Evolutionary conservation across 2,329 filamentous ascomycete species (phyloP).

Genomic region (Drechmeria coniospora): DNA sequence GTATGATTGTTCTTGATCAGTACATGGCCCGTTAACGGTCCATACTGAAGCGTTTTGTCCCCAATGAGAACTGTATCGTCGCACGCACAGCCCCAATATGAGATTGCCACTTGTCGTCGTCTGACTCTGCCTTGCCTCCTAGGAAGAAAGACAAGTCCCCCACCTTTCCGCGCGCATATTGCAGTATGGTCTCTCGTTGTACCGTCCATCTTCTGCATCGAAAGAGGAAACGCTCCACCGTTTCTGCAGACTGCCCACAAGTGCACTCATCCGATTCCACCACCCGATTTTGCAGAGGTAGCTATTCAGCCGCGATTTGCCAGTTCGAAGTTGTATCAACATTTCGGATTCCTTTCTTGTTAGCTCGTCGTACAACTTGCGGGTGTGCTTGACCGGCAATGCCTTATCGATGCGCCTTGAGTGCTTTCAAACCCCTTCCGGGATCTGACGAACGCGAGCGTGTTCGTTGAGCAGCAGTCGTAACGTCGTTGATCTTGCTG

Average conservation of each 20-base stretch:
- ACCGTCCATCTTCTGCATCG: slow-evolving; percentile 1
- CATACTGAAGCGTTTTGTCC: slow-evolving; percentile 1
- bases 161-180: slow-evolving; percentile 1
- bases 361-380: slow-evolving; percentile 1
- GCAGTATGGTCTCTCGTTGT: neutral
- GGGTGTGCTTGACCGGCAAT: slow-evolving; percentile 2
- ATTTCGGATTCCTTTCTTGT: neutral
- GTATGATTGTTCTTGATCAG: neutral
- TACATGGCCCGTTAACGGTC: neutral
- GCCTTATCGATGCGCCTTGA: slow-evolving; percentile 2
- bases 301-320: slow-evolving; percentile 1
- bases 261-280: slow-evolving; percentile 1
- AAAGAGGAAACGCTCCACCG: slow-evolving; percentile 1
- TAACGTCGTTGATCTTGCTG: neutral
- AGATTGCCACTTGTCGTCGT: slow-evolving; percentile 1
- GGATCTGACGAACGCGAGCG: neutral
- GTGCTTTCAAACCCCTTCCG: slow-evolving; percentile 1
- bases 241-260: slow-evolving; percentile 1
- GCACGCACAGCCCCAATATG: slow-evolving; percentile 2
- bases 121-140: slow-evolving; percentile 1
- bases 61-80: slow-evolving; percentile 2
- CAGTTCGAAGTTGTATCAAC: slow-evolving; percentile 2
- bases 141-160: slow-evolving; percentile 4
- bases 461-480: neutral
- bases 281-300: slow-evolving; percentile 1